A percentile compares a stretch with the other conserved stretches of the same genome.
These are phyloP conservation scores for Teunomyces tritomae DNA, from an alignment of 805 yeast genomes.

Conservation along the genomic window DNA sequence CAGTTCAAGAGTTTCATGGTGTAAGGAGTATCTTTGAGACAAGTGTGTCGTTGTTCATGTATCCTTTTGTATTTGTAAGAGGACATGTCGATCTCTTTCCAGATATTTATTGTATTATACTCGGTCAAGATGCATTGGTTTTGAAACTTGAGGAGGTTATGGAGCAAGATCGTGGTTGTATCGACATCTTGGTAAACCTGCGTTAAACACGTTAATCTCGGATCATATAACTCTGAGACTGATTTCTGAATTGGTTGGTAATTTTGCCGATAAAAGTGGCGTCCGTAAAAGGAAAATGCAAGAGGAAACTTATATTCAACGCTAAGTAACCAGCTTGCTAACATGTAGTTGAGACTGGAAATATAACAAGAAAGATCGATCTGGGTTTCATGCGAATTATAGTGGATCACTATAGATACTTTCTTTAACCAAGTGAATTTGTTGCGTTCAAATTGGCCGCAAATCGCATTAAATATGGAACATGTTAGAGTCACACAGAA, in stretches of 20 bases:
- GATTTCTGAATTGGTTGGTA: slow-evolving; percentile 11
- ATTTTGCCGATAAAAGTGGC: slow-evolving; percentile 16
- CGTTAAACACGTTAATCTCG: not conserved
- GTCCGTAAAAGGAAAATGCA: slow-evolving; percentile 23
- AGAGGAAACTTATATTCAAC: slow-evolving; percentile 23
- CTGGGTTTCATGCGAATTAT: not conserved
- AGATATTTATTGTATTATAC: slow-evolving; percentile 8
- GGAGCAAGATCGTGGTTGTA: slow-evolving; percentile 1
- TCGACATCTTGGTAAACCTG: not conserved
- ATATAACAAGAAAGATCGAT: not conserved
- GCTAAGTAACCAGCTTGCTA: slow-evolving; percentile 17
- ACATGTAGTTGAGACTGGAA: slow-evolving; percentile 15
- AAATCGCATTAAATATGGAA: slow-evolving; percentile 7
- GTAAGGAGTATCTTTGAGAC: not conserved
- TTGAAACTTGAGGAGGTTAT: slow-evolving; percentile 10
- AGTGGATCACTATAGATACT: not conserved
- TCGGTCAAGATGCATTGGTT: slow-evolving; percentile 7
- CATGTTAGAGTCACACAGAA: slow-evolving; percentile 6
- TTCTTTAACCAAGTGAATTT: not conserved
- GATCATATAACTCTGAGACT: slow-evolving; percentile 9
- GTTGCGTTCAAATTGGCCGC: not conserved
- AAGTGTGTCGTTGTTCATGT: not conserved
- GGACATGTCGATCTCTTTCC: slow-evolving; percentile 6
- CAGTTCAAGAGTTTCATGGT: not conserved
- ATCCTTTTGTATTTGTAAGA: not conserved